Base-by-base conservation (phyloP, 129 eudicot genomes). In the Artemisia tridentata region DNA sequence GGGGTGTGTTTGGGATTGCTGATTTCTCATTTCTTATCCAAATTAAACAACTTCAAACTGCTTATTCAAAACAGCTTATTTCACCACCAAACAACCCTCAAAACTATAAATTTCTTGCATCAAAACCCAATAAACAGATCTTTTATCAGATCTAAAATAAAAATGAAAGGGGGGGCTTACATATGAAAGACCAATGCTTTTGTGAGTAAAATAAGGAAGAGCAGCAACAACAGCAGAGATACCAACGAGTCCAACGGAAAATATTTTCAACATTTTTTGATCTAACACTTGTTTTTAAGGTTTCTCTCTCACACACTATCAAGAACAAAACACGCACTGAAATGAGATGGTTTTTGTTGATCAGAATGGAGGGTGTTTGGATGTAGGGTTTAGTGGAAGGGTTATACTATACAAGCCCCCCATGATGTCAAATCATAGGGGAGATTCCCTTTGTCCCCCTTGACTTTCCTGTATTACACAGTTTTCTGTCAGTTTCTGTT, bases 211-310 rank as follows among this genome's bases (percentile, higher is more conserved):
- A 62, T 87, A 68, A 16, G 97, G 99, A 59, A 93, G n/a, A n/a
- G n/a, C n/a, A n/a, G n/a, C 4, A 7, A 97, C 99, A 79, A 93
- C 29, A 72, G 89, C 98, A 74, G 90, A 93, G 15, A 93, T 71
- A 8, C 98, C 98, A 10, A 93, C 99, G 99, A 62, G 96, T 85
- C 97, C 99, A 93, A 15, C 99, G 76, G 86, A 93, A 93, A 45
- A 90, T 90, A 51, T 80, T 80, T 79, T 93, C 99, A 15, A 93
- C 77, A 78, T 87, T 90, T 23, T 70, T 79, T 21, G 12, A 38
- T 48, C 11, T 15, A 9, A 16, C n/a, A n/a, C n/a, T n/a, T n/a
- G n/a, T n/a, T n/a, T 25, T 29, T 54, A 52, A 41, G 17, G 1
- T 21, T 31, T 47, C 85, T 66, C 65, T 34, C 52, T 59, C 76